phyloP scores from a whole-genome alignment of 2,329 filamentous ascomycete genomes.

The Neonectria coccinea region DNA sequence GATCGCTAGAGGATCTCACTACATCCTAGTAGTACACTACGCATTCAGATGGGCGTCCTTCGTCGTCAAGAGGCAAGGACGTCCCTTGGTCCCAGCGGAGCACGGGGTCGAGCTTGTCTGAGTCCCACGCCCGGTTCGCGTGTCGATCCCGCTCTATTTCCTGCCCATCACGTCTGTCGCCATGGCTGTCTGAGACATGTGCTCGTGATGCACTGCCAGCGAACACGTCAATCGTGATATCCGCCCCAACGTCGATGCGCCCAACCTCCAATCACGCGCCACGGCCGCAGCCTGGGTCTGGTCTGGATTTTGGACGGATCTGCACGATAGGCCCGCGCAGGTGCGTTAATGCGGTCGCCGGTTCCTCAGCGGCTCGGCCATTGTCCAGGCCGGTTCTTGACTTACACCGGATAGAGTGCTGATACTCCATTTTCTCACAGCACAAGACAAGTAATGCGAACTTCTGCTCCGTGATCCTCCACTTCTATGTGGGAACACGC shows the following conservation, averaged over 20 bases:
- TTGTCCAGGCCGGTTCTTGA: slow-evolving; percentile 9
- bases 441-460: slow-evolving; percentile 21
- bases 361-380: slow-evolving; percentile 32
- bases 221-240: slow-evolving; percentile 43
- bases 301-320: slow-evolving; percentile 39
- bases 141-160: slow-evolving; percentile 40
- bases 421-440: slow-evolving; percentile 15
- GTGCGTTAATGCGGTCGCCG: slow-evolving; percentile 35
- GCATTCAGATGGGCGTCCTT: not conserved
- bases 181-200: slow-evolving; percentile 42
- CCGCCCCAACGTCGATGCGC: slow-evolving; percentile 26
- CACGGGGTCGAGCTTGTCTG: slow-evolving; percentile 24
- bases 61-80: slow-evolving; percentile 28
- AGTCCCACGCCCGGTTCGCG: slow-evolving; percentile 25
- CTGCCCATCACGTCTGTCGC: slow-evolving; percentile 33
- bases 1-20: slow-evolving; percentile 21
- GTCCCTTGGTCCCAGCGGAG: slow-evolving; percentile 11
- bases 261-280: slow-evolving; percentile 36
- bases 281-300: slow-evolving; percentile 30
- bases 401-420: slow-evolving; percentile 17
- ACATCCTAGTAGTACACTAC: not conserved
- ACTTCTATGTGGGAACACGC: slow-evolving; percentile 7
- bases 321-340: slow-evolving; percentile 41
- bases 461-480: slow-evolving; percentile 24
- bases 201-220: slow-evolving; percentile 48